Evolutionary conservation across 2,329 filamentous ascomycete genomes (phyloP).

Genomic region (Laburnicola sp.): DNA sequence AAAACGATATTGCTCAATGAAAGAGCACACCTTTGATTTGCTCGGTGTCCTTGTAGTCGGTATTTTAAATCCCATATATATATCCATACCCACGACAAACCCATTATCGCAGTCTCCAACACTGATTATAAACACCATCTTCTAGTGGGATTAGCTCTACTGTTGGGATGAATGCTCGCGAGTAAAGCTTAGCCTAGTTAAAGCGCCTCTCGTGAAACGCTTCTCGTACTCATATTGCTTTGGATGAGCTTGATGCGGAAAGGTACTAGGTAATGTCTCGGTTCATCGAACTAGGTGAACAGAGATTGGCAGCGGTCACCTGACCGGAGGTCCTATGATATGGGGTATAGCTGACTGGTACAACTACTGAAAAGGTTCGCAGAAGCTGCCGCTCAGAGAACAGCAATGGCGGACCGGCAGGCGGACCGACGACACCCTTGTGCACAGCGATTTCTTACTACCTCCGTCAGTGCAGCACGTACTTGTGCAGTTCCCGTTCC

Average conservation of each 20-base stretch:
- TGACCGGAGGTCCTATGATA: too few relatives aligned
- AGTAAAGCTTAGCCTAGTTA: background rate
- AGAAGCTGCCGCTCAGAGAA: too few relatives aligned
- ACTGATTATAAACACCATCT: conserved; percentile 44
- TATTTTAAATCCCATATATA: conserved; percentile 33
- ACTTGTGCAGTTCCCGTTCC: conserved; percentile 10
- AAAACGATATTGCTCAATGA: too few relatives aligned
- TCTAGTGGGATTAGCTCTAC: conserved; percentile 41
- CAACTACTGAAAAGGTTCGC: too few relatives aligned
- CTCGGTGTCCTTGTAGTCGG: conserved; percentile 39
- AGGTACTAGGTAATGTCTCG: background rate
- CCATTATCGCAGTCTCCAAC: conserved; percentile 21
- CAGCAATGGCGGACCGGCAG: too few relatives aligned
- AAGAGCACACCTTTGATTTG: conserved; percentile 36
- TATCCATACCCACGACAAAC: conserved; percentile 31
- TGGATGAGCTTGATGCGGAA: background rate
- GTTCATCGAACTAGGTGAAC: background rate
- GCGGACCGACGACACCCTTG: too few relatives aligned
- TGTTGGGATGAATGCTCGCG: background rate
- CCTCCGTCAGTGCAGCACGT: conserved; percentile 5
- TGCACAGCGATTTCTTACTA: too few relatives aligned
- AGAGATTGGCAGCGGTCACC: too few relatives aligned
- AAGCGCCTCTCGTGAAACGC: background rate
- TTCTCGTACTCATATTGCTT: background rate
- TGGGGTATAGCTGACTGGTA: too few relatives aligned